Evolutionary conservation across 192 early-diverging fungal genomes (phyloP), one percentile per base, ranked within the genome.

Genomic region (Dissophora globulifera): DNA sequence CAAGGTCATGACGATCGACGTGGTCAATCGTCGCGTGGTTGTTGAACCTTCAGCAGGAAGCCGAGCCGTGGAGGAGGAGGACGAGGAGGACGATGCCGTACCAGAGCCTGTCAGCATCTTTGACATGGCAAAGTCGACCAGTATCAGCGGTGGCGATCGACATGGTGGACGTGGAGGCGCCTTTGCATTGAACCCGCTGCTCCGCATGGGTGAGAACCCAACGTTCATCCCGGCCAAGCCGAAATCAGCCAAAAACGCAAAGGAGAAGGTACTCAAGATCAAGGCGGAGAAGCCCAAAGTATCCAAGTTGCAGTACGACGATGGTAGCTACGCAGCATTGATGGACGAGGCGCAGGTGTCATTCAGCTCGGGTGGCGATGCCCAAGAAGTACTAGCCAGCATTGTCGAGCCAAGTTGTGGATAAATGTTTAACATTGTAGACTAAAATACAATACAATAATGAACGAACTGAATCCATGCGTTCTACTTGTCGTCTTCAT

Each of bases 1-100:
- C 30, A 80, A 80, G 35, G 85, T 87, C 16, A 81, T 85, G 78
- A 85, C 85, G 0, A 81, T 87, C 45, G 82, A 87, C 51, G 33
- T 83, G 2, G 45, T 66, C 5, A 81, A 78, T 25, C 75, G 81
- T 11, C 74, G 80, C 15, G 82, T 83, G 4, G 64, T 78, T 1
- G 61, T 87, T 26, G 78, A 83, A 20, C 68, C 79, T 0, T 54
- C 64, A 0, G 35, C 78, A 8, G 23, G 30, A 2, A 45, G 16
- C 43, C 6, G n/a, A n/a, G 29, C 13, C n/a, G n/a, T n/a, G 26
- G 30, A 55, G 4, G 47, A 40, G 9, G 52, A 41, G 0, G 78
- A 80, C 23, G 66, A 72, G 10, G 80, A 82, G 17, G 79, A 81
- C n/a, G 78, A 78, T 35, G 47, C 63, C 4, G 63, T 76, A 2